These are phyloP conservation scores for Myxozyma nipponensis DNA, from an alignment of 805 yeast genomes.

Conservation along the genomic window DNA sequence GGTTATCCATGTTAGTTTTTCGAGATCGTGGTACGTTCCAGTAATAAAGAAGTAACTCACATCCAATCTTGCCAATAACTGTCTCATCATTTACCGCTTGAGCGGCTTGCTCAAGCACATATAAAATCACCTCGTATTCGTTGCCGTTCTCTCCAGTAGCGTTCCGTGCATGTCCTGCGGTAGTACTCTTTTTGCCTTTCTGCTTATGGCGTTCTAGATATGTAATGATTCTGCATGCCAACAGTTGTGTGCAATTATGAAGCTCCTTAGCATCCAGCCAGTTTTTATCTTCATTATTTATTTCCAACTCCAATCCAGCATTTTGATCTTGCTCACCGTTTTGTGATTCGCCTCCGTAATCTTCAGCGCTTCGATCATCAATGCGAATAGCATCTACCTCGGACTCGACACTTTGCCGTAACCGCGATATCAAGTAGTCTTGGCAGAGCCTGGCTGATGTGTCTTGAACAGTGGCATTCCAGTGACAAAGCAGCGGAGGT, in stretches of 20 bases:
- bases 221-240: no score
- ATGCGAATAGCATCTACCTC: background rate
- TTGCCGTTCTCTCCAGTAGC: no score
- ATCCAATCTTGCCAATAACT: background rate
- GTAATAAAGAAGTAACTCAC: background rate
- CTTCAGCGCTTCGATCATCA: background rate
- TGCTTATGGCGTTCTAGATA: no score
- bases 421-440: background rate
- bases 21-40: background rate
- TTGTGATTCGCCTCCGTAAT: background rate
- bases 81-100: constrained; percentile 1
- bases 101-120: background rate
- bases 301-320: no score
- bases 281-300: no score
- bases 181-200: background rate
- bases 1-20: background rate
- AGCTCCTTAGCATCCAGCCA: no score
- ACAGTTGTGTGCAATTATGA: background rate
- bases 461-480: constrained; percentile 11
- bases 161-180: background rate
- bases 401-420: background rate
- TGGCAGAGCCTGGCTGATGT: background rate
- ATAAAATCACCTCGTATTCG: no score
- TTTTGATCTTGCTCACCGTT: no score
- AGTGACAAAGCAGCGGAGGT: constrained; percentile 15